These are phyloP conservation scores for Liquidambar formosana DNA, from an alignment of 164 flowering plant genomes.

Conservation along the genomic window DNA sequence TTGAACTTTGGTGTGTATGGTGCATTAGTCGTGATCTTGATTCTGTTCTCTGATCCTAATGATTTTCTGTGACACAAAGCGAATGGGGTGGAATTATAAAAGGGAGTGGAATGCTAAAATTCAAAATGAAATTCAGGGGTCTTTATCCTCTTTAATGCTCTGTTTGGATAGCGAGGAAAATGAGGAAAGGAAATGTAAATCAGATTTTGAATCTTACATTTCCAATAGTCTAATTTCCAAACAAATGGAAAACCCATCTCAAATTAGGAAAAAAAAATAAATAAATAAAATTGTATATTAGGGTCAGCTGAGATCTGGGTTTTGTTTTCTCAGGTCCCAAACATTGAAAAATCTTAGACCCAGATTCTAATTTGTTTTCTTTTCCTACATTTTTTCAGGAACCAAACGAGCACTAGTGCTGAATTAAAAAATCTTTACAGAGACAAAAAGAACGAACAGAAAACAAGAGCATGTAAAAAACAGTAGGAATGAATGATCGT, in stretches of 20 bases:
- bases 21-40: background rate
- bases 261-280: background rate
- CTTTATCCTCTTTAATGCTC: background rate
- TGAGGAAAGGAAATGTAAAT: background rate
- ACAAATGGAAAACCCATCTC: background rate
- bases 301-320: too few species aligned
- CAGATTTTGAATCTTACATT: background rate
- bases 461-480: too few species aligned
- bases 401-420: too few species aligned
- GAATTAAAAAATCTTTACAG: too few species aligned
- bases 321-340: too few species aligned
- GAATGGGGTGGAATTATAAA: background rate
- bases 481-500: too few species aligned
- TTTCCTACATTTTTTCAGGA: background rate
- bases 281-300: background rate
- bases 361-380: too few species aligned
- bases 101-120: background rate
- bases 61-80: slow-evolving; percentile 26
- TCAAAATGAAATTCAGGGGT: background rate
- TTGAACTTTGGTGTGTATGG: slow-evolving; percentile 14
- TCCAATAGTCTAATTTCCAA: background rate
- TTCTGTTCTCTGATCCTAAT: slow-evolving; percentile 15
- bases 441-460: too few species aligned
- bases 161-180: background rate
- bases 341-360: too few species aligned